Evolutionary conservation across 352 stramenopile species (phyloP).

Genomic region (Globisporangium middletonii): DNA sequence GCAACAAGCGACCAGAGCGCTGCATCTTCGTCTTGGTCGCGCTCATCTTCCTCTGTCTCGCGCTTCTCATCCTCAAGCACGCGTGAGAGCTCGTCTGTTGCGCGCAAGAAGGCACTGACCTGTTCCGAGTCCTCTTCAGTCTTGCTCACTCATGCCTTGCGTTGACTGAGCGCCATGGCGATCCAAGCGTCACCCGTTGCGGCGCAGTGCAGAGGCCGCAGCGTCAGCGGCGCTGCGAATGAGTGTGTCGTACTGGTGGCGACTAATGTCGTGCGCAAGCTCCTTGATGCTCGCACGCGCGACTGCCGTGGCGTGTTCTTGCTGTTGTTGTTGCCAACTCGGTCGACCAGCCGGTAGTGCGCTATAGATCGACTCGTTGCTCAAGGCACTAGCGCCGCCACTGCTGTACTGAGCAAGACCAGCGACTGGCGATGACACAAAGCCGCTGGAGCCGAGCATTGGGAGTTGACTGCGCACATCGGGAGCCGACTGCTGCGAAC

Average conservation of each 20-base stretch:
- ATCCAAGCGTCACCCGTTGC: not conserved
- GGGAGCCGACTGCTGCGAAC: conserved; percentile 3
- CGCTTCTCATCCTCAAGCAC: conserved; percentile 65
- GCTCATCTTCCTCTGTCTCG: conserved; percentile 60
- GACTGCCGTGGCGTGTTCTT: not conserved
- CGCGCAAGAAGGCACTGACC: not conserved
- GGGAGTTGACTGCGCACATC: conserved; percentile 1
- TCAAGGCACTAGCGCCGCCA: not conserved
- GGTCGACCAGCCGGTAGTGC: not conserved
- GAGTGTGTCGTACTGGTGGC: conserved; percentile 9
- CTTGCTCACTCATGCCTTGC: not conserved
- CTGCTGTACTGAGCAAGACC: too few species aligned
- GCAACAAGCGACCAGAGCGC: conserved; percentile 57
- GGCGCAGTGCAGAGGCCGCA: conserved; percentile 1
- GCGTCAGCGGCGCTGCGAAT: conserved; percentile 8
- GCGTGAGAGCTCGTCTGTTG: conserved; percentile 19
- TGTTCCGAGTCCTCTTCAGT: not conserved
- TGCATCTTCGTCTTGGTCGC: conserved; percentile 66
- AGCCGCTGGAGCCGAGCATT: not conserved
- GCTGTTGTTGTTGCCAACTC: not conserved
- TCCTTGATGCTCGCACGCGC: conserved; percentile 9
- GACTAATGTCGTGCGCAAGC: conserved; percentile 5
- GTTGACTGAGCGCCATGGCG: not conserved
- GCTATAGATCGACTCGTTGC: not conserved
- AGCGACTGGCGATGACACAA: not conserved